Conservation (phyloP, 2,329 filamentous ascomycete species). For the Calonectria hongkongensis region DNA sequence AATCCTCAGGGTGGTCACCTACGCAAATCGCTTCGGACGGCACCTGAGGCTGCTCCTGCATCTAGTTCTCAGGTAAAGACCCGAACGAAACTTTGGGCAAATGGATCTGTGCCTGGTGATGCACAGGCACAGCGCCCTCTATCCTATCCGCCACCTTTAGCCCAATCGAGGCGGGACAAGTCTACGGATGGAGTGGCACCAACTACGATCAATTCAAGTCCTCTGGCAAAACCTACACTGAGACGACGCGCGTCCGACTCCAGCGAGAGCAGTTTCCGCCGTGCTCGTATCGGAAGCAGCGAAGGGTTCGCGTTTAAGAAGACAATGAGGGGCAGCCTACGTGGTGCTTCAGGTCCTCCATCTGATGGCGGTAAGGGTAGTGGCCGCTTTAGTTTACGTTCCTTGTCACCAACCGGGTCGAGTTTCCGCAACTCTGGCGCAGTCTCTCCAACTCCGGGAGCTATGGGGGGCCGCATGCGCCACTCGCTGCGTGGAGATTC, state of each 20-base stretch:
- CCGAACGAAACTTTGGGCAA: slow-evolving; percentile 52
- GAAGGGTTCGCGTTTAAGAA: slow-evolving; percentile 78
- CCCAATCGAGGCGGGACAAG: slow-evolving; percentile 49
- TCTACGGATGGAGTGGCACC: slow-evolving; percentile 51
- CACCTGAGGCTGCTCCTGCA: slow-evolving; percentile 35
- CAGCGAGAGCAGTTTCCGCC: slow-evolving; percentile 89
- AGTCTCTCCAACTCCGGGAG: slow-evolving; percentile 61
- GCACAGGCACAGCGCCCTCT: slow-evolving; percentile 48
- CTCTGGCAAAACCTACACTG: slow-evolving; percentile 60
- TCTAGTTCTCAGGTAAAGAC: slow-evolving; percentile 49
- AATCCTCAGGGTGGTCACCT: slow-evolving; percentile 43
- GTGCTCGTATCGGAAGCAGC: slow-evolving; percentile 69
- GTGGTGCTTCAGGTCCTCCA: slow-evolving; percentile 47
- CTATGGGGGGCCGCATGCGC: slow-evolving; percentile 64
- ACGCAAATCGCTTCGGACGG: slow-evolving; percentile 50
- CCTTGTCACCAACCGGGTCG: slow-evolving; percentile 79
- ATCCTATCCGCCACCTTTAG: slow-evolving; percentile 56
- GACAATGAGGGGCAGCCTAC: slow-evolving; percentile 77
- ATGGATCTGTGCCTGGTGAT: slow-evolving; percentile 36
- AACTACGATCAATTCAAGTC: slow-evolving; percentile 28
- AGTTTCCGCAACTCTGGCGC: slow-evolving; percentile 65
- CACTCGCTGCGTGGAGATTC: slow-evolving; percentile 67
- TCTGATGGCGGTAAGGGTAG: slow-evolving; percentile 60
- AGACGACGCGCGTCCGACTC: slow-evolving; percentile 77
- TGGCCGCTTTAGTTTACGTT: slow-evolving; percentile 82